These are phyloP conservation scores for Phytophthora palmivora DNA, from an alignment of 352 stramenopile species.

Conservation along the genomic window DNA sequence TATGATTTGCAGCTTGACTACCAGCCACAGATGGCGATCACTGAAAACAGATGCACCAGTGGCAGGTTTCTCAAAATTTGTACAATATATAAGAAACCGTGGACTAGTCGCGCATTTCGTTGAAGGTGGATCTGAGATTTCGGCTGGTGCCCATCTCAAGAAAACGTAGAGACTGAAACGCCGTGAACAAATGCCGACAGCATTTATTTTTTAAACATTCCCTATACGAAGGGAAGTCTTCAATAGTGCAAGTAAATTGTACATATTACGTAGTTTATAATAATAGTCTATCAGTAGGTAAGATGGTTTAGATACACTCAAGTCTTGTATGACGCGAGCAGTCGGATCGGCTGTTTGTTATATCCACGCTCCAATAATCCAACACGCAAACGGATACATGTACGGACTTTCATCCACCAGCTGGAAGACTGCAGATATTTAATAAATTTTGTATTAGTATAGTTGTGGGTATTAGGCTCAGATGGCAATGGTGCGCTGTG, in stretches of 20 bases:
- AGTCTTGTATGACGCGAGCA: not conserved
- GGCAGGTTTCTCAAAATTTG: slow-evolving; percentile 4
- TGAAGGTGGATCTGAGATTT: slow-evolving; percentile 22
- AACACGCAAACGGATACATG: slow-evolving; percentile 3
- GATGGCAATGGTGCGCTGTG: too few species aligned
- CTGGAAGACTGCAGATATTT: too few species aligned
- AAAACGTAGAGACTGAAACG: slow-evolving; percentile 1
- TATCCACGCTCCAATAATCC: not conserved
- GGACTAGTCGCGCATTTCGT: not conserved
- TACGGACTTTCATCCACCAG: slow-evolving; percentile 5
- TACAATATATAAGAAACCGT: not conserved
- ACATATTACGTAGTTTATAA: too few species aligned
- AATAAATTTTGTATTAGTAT: too few species aligned
- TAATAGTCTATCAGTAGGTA: too few species aligned
- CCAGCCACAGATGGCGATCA: slow-evolving; percentile 6
- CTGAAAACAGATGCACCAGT: slow-evolving; percentile 7
- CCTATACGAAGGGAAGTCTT: too few species aligned
- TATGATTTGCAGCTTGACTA: slow-evolving; percentile 1
- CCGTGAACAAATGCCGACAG: too few species aligned
- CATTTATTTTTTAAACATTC: too few species aligned
- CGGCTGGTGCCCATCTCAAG: slow-evolving; percentile 19
- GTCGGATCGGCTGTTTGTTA: not conserved
- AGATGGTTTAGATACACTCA: too few species aligned
- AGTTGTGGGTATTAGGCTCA: too few species aligned
- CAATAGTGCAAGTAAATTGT: too few species aligned